These are phyloP conservation scores for Bipolaris cookei DNA, from an alignment of 2,329 filamentous ascomycete species.

Conservation along the genomic window DNA sequence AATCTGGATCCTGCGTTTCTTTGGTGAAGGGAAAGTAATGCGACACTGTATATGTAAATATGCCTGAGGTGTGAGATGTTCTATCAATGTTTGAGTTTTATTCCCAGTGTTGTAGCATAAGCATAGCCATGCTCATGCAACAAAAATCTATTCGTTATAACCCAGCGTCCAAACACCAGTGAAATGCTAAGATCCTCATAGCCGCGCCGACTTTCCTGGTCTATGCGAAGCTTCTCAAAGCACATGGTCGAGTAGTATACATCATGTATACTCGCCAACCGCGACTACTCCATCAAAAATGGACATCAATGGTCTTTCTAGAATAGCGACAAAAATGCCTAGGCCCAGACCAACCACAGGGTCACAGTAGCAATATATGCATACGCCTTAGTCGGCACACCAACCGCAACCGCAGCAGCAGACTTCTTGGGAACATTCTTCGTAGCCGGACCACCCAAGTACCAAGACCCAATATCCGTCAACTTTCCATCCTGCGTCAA, in stretches of 20 bases:
- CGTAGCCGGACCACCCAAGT: slow-evolving; percentile 62
- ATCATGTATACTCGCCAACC: background rate
- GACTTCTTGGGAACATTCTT: slow-evolving; percentile 13
- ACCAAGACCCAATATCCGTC: slow-evolving; percentile 79
- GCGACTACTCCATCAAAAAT: background rate
- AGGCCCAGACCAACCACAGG: background rate
- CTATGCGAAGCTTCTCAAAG: background rate
- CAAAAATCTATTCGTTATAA: background rate
- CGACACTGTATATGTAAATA: too few relatives aligned
- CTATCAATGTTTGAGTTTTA: background rate
- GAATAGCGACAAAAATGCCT: background rate
- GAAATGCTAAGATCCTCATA: background rate
- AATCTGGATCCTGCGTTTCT: too few relatives aligned
- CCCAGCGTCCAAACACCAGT: background rate
- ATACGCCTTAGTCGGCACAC: background rate
- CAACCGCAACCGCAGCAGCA: background rate
- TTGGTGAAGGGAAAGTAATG: too few relatives aligned
- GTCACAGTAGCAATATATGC: background rate
- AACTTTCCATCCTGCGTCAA: slow-evolving; percentile 70
- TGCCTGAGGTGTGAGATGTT: too few relatives aligned
- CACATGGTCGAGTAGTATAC: background rate
- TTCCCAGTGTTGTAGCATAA: background rate
- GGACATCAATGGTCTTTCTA: background rate
- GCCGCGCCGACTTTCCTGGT: too few relatives aligned
- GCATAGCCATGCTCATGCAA: background rate